Percentiles rank a stretch among this genome's conserved stretches.
These are phyloP conservation scores for Waltiozyma sp. DNA, from an alignment of 1,139 yeast species.

Conservation along the genomic window DNA sequence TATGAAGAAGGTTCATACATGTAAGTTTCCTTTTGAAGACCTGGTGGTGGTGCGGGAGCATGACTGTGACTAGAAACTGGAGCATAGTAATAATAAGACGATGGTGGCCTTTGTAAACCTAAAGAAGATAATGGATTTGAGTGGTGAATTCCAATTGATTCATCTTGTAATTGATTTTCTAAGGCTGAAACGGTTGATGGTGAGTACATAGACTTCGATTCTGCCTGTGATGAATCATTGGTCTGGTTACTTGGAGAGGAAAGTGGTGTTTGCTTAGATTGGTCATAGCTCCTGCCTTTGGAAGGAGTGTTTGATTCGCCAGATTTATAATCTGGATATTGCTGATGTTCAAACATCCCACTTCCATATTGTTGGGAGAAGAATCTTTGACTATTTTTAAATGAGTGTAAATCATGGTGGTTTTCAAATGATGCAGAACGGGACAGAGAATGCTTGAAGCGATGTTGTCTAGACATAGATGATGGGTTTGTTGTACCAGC, in stretches of 20 bases:
- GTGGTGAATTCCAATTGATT: slow-evolving; percentile 9
- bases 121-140: slow-evolving; percentile 6
- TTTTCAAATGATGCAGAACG: slow-evolving; percentile 16
- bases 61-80: not conserved
- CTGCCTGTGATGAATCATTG: slow-evolving; percentile 13
- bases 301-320: slow-evolving; percentile 5
- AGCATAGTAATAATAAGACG: slow-evolving; percentile 17
- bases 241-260: slow-evolving; percentile 17
- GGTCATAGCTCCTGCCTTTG: slow-evolving; percentile 2
- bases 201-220: slow-evolving; percentile 16
- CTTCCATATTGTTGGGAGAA: not conserved
- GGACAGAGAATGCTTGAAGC: slow-evolving; percentile 2
- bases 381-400: slow-evolving; percentile 2
- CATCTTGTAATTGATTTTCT: slow-evolving; percentile 12
- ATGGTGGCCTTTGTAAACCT: slow-evolving; percentile 12
- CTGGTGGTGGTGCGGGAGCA: not conserved
- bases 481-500: not conserved
- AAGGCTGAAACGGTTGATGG: slow-evolving; percentile 16
- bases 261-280: slow-evolving; percentile 11
- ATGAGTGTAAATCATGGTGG: slow-evolving; percentile 1
- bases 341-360: not conserved
- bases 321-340: slow-evolving; percentile 4
- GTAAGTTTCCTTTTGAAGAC: slow-evolving; percentile 13
- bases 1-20: slow-evolving; percentile 14
- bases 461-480: not conserved